Conservation (phyloP, 2,329 filamentous ascomycete genomes). For the Xylaria hypoxylon region DNA sequence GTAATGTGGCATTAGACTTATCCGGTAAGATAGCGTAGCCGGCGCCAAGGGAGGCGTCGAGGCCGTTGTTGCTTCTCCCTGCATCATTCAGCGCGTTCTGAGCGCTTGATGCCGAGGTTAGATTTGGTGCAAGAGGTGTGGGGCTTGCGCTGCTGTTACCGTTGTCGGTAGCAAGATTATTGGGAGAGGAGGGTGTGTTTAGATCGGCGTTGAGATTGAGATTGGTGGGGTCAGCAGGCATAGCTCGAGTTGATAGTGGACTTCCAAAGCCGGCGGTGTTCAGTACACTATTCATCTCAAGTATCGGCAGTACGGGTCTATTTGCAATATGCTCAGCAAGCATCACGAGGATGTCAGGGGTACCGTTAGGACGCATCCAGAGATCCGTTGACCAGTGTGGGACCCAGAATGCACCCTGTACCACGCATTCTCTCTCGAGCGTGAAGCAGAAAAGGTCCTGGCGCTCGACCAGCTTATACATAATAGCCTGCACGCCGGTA, state of each 20-base stretch:
- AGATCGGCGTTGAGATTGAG: not conserved
- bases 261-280: conserved; percentile 32
- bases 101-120: conserved; percentile 1
- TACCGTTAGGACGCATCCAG: conserved; percentile 44
- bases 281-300: conserved; percentile 48
- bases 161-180: not conserved
- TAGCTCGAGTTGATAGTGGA: conserved; percentile 21
- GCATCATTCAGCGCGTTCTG: not conserved
- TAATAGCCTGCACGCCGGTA: conserved; percentile 46
- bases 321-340: conserved; percentile 45
- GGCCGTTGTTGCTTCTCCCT: conserved; percentile 17
- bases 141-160: conserved; percentile 8
- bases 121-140: not conserved
- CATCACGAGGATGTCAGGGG: conserved; percentile 48
- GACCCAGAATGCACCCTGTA: conserved; percentile 47
- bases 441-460: conserved; percentile 47
- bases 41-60: conserved; percentile 43
- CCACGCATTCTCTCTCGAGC: conserved; percentile 41
- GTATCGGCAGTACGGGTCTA: conserved; percentile 45
- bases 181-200: conserved; percentile 11
- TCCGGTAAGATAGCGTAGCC: conserved; percentile 48
- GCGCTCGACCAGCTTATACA: conserved; percentile 45
- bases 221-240: conserved; percentile 29
- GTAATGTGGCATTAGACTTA: conserved; percentile 45
- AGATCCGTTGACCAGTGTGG: conserved; percentile 46